Base-by-base conservation (phyloP, 805 yeast species). In the Komagataella kurtzmanii region DNA sequence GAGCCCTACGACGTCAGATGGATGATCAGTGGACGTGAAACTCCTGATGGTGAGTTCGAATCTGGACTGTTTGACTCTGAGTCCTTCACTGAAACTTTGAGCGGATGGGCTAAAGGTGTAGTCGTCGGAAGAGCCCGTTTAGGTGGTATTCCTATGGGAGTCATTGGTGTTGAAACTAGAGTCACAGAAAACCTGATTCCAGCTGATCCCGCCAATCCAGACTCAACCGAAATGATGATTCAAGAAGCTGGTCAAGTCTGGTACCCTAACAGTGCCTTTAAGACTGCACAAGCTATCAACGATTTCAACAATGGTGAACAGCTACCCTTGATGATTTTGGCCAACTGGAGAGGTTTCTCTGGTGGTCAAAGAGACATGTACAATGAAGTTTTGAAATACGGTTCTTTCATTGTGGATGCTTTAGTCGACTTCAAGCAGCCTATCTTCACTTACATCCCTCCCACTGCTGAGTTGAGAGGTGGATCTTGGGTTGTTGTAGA, bases 321-420 rank as follows among this genome's bases (percentile, higher is more conserved):
- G 70, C 77, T 93, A 64, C 99, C 99, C 57, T 76, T 93, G 69
- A 87, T 93, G 95, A 88, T 93, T 58, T 74, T 93, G 60, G 99
- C 99, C 54, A 93, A 93, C 80, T 93, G 99, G 99, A 87, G 99
- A 82, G 99, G 99, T 64, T 93, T 93, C 82, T 88, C 97, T 59
- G 99, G 99, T 76, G 99, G 99, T 68, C 99, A 93, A 76, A 87
- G 97, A 67, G 99, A 93, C 70, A 93, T 93, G 99, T 95, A 85
- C 78, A 88, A 90, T 63, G 99, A 93, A 74, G 95, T 93, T 47
- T 82, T 93, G 73, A 93, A 93, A 70, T 93, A 87, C 66, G 99
- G 99, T 66, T 82, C 98, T 3, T 88, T 77, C 69, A 93, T 93
- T 70, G 99, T 93, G 57, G 99, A 93, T 67, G 97, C 99, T 12